Evolutionary conservation across 2,329 filamentous ascomycete genomes (phyloP).

Genomic region (Xylariaceae sp.): DNA sequence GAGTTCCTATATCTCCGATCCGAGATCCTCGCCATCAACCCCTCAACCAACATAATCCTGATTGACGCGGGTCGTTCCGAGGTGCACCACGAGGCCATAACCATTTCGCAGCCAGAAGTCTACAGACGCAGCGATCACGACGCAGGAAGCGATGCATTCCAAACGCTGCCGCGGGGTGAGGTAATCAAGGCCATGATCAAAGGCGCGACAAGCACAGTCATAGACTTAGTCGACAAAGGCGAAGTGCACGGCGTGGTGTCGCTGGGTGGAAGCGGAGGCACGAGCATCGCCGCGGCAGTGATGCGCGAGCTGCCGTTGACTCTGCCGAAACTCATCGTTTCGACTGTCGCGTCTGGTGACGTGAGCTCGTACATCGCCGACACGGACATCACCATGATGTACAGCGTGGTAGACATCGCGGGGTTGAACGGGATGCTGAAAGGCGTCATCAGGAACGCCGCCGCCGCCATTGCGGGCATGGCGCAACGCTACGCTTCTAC

Average conservation of each 20-base stretch:
- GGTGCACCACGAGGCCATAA: conserved; percentile 43
- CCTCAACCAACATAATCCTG: conserved; percentile 43
- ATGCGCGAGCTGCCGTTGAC: conserved; percentile 63
- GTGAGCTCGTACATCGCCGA: conserved; percentile 62
- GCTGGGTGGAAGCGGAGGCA: conserved; percentile 61
- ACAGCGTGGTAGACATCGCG: conserved; percentile 66
- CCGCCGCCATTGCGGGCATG: conserved; percentile 57
- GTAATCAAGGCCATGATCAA: conserved; percentile 50
- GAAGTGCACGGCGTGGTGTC: conserved; percentile 54
- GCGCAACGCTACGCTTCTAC: conserved; percentile 40
- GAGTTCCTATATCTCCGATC: conserved; percentile 52
- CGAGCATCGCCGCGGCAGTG: conserved; percentile 54
- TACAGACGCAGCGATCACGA: conserved; percentile 38
- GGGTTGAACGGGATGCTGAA: conserved; percentile 59
- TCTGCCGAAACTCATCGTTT: conserved; percentile 66
- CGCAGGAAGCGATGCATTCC: conserved; percentile 32
- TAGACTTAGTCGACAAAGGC: conserved; percentile 35
- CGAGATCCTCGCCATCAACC: conserved; percentile 31
- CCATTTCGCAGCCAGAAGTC: conserved; percentile 24
- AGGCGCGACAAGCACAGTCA: conserved; percentile 43
- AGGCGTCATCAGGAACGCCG: conserved; percentile 59
- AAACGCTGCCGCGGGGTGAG: conserved; percentile 49
- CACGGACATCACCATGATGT: conserved; percentile 66
- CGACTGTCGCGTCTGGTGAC: conserved; percentile 65
- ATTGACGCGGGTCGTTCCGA: conserved; percentile 53